Percentiles rank a stretch among this genome's conserved stretches.
Evolutionary conservation across 2,329 filamentous ascomycete genomes (phyloP).

Genomic region (Bisporella sp.): DNA sequence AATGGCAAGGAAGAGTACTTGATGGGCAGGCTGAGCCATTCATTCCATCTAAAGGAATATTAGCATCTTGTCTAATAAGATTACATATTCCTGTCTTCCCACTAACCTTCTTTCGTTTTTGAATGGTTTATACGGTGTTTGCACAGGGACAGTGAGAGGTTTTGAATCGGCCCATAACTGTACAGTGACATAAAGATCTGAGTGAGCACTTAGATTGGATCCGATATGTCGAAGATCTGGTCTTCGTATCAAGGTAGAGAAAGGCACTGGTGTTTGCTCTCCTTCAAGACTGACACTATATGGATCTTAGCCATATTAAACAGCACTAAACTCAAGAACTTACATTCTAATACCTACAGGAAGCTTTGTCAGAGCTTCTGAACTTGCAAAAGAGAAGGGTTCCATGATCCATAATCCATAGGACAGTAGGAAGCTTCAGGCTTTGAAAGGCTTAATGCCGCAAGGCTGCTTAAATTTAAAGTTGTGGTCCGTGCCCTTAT

Average conservation of each 20-base stretch:
- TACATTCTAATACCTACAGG: slow-evolving; percentile 62
- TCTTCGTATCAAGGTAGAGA: slow-evolving; percentile 70
- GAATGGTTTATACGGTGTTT: slow-evolving; percentile 90
- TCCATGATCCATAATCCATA: slow-evolving; percentile 57
- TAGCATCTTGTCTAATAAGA: slow-evolving; percentile 6
- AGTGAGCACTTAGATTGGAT: slow-evolving; percentile 74
- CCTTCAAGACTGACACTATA: slow-evolving; percentile 68
- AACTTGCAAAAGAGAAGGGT: slow-evolving; percentile 90
- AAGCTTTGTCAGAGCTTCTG: slow-evolving; percentile 67
- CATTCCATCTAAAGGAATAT: slow-evolving; percentile 70
- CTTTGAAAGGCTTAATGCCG: too few species aligned
- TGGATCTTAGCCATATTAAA: slow-evolving; percentile 12
- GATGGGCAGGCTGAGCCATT: slow-evolving; percentile 88
- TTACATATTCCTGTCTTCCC: neutral
- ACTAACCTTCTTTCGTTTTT: slow-evolving; percentile 59
- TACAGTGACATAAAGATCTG: slow-evolving; percentile 86
- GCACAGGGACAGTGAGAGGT: slow-evolving; percentile 81
- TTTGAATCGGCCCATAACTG: slow-evolving; percentile 97
- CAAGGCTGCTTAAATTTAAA: too few species aligned
- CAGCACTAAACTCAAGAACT: slow-evolving; percentile 3
- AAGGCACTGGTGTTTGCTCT: slow-evolving; percentile 65
- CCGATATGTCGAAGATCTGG: slow-evolving; percentile 81
- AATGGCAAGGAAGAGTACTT: slow-evolving; percentile 75
- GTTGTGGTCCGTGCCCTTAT: too few species aligned
- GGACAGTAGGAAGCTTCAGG: neutral